Evolutionary conservation across 2,329 filamentous ascomycete species (phyloP).

Genomic region (Exophiala phaeomuriformis): DNA sequence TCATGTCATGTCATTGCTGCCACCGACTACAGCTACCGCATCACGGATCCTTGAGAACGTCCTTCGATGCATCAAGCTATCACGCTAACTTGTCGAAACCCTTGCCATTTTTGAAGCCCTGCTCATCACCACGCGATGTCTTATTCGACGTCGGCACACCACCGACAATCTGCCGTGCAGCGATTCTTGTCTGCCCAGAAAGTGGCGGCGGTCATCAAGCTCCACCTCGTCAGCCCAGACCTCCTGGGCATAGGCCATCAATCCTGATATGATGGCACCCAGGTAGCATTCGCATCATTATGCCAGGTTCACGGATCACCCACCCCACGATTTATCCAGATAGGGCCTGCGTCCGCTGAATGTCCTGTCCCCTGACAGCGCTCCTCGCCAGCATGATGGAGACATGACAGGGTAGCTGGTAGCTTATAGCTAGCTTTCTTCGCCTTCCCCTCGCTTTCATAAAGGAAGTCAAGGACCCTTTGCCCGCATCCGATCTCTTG

Average conservation of each 20-base stretch:
- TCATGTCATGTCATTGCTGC: too few relatives aligned
- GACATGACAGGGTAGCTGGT: not conserved
- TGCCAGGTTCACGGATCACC: not conserved
- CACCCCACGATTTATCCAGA: not conserved
- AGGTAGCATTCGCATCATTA: not conserved
- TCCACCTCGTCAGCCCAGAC: conserved; percentile 13
- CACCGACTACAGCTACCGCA: too few relatives aligned
- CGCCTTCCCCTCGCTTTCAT: not conserved
- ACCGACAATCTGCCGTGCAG: not conserved
- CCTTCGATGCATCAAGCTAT: too few relatives aligned
- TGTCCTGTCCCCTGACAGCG: too few relatives aligned
- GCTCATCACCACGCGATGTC: too few relatives aligned
- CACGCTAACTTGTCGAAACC: too few relatives aligned
- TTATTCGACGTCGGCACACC: too few relatives aligned
- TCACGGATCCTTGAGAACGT: too few relatives aligned
- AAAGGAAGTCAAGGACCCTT: not conserved
- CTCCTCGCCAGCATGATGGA: too few relatives aligned
- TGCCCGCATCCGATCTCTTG: not conserved
- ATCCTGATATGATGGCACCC: not conserved
- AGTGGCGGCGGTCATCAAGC: not conserved
- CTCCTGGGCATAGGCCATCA: not conserved
- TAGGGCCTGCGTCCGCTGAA: too few relatives aligned
- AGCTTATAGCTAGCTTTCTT: not conserved
- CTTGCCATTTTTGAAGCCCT: too few relatives aligned
- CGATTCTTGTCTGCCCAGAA: conserved; percentile 6